Percentiles rank a stretch among this genome's conserved stretches.
phyloP scores from a whole-genome alignment of 176 grass and related monocot genomes.

The Zea luxurians region DNA sequence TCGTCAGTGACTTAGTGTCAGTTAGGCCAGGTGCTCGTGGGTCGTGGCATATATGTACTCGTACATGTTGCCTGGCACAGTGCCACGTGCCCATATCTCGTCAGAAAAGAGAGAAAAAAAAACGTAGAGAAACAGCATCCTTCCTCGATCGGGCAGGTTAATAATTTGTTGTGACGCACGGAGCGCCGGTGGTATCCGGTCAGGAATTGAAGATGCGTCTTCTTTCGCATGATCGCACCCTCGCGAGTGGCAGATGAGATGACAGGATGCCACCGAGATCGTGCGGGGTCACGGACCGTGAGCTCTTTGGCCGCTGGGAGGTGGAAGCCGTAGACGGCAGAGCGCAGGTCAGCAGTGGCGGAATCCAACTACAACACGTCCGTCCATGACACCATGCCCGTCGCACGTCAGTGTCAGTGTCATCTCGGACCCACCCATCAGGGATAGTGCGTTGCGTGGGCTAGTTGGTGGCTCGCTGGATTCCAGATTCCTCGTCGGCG shows the following conservation, averaged over 20 bases:
- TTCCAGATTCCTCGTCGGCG: constrained; percentile 31
- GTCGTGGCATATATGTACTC: too few relatives aligned
- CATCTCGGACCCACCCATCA: not conserved
- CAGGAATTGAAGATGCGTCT: not conserved
- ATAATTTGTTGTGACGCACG: too few relatives aligned
- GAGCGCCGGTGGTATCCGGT: not conserved
- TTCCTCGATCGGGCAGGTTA: not conserved
- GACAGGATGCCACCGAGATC: too few relatives aligned
- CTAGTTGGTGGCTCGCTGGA: not conserved
- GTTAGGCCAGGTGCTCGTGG: too few relatives aligned
- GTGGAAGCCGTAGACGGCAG: too few relatives aligned
- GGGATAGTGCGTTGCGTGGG: not conserved
- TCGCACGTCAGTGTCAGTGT: not conserved
- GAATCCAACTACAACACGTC: constrained; percentile 13
- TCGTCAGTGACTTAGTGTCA: too few relatives aligned
- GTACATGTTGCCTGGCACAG: too few relatives aligned
- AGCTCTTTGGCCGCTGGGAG: too few relatives aligned
- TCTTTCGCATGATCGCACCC: too few relatives aligned
- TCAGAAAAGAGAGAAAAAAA: not conserved
- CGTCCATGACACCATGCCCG: not conserved
- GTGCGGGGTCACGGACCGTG: too few relatives aligned
- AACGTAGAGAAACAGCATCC: not conserved
- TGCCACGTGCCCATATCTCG: too few relatives aligned
- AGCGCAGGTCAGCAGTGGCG: not conserved
- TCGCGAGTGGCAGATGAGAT: too few relatives aligned